Evolutionary conservation across 225 moss, liverwort and hornwort species (phyloP), one percentile per base, ranked within the genome.

Genomic region (Bryum argenteum): DNA sequence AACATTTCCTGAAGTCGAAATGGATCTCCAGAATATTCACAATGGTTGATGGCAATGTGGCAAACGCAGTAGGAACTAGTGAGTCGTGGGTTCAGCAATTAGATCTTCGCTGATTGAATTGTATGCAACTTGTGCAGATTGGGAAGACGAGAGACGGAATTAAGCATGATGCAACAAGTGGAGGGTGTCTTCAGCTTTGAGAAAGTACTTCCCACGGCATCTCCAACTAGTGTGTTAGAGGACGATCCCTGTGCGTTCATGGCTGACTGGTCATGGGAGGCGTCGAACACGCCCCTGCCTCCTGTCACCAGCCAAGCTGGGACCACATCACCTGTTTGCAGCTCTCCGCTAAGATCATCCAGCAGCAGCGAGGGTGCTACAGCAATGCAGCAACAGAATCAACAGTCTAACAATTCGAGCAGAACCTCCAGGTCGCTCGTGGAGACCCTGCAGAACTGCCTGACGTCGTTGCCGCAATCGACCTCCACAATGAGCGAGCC

Each of bases 201-300:
- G 58, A 84, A 80, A 67, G 54, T 52, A 57, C 54, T 43, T 51
- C 78, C 72, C 22, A 78, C 72, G 54, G 82, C 74, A 50, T 84
- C 84, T 17, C 84, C 84, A 50, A 81, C 78, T 6, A 84, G 84
- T 65, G 84, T 84, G 47, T 59, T 84, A n/a, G 78, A 75, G 66
- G 73, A 72, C 50, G 74, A 75, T 21, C 53, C 39, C 3, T n/a
- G 15, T 8, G 66, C 65, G n/a, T 42, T 79, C 65, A 80, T 75
- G 74, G 63, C 67, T 48, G 68, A 67, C 38, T 75, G 72, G 75
- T 19, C 61, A 33, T 72, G 71, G 80, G 80, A 84, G 56, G 7
- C 56, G 24, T 71, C 63, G 41, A 33, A 33, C 33, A 33, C 33
- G 33, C 52, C 44, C 38, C 52, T 15, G 4, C 37, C 52, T 19